These are phyloP conservation scores for Marsdenia floribunda DNA, from an alignment of 257 asterid genomes.

Conservation along the genomic window DNA sequence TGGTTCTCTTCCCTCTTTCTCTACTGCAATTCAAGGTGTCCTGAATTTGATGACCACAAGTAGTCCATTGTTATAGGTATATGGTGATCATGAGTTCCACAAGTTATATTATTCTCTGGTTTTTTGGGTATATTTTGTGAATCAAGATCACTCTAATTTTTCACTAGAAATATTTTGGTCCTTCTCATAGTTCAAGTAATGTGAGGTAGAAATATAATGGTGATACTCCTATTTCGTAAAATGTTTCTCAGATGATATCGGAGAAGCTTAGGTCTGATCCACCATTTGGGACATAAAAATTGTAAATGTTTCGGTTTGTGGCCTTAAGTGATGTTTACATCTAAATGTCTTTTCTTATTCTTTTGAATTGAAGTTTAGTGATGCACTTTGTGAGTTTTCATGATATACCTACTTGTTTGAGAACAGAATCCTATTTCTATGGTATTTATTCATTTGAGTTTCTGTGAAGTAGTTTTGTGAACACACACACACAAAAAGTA, in stretches of 20 bases:
- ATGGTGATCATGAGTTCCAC: conserved; percentile 3
- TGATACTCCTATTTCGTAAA: neutral
- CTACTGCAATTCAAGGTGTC: neutral
- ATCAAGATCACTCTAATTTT: neutral
- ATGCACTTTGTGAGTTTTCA: neutral
- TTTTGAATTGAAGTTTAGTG: neutral
- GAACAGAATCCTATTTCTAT: neutral
- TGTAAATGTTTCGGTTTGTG: neutral
- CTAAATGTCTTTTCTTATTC: neutral
- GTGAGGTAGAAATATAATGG: neutral
- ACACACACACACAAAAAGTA: neutral
- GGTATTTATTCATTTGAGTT: neutral
- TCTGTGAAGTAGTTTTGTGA: neutral
- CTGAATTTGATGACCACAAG: neutral
- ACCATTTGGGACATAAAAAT: neutral
- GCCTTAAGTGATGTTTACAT: neutral
- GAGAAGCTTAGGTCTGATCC: neutral
- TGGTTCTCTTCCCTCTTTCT: neutral
- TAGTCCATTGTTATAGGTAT: neutral
- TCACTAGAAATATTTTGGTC: neutral
- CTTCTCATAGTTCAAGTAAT: neutral
- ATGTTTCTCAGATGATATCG: neutral
- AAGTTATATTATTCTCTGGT: neutral
- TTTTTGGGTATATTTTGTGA: neutral
- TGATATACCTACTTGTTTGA: neutral